Evolutionary conservation across 148 eudicot species (phyloP).

Genomic region (Camellia japonica): DNA sequence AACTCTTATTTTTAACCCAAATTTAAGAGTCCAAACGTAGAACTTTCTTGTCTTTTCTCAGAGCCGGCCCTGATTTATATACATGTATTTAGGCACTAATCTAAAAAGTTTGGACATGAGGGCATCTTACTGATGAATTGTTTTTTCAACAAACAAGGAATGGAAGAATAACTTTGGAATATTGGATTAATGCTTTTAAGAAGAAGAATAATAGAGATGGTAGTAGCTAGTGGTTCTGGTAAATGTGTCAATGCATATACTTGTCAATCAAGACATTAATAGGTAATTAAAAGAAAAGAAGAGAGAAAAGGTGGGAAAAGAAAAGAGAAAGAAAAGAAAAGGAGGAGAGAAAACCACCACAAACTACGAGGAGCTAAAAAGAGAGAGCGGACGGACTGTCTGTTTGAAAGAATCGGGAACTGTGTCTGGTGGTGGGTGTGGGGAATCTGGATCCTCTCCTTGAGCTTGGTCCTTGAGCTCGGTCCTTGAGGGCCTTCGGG

Average conservation of each 20-base stretch:
- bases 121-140: slow-evolving; percentile 8
- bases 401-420: slow-evolving; percentile 62
- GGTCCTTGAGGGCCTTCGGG: too few relatives aligned
- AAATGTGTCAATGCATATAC: neutral
- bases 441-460: too few relatives aligned
- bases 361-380: slow-evolving; percentile 43
- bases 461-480: too few relatives aligned
- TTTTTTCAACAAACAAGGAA: slow-evolving; percentile 9
- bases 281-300: slow-evolving; percentile 5
- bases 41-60: too few relatives aligned
- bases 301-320: neutral
- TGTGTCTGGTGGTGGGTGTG: slow-evolving; percentile 2
- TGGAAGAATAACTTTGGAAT: slow-evolving; percentile 7
- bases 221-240: neutral
- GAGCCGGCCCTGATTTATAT: too few relatives aligned
- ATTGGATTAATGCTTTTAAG: neutral
- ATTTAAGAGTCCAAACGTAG: too few relatives aligned
- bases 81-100: slow-evolving; percentile 24
- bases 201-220: neutral
- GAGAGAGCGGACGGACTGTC: slow-evolving; percentile 65
- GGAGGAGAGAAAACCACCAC: slow-evolving; percentile 18
- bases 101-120: slow-evolving; percentile 21
- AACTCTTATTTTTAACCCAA: too few relatives aligned
- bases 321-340: slow-evolving; percentile 14
- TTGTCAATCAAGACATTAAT: slow-evolving; percentile 20